These are phyloP conservation scores for Phytopythium sindhum DNA, from an alignment of 352 stramenopile species.

Conservation along the genomic window DNA sequence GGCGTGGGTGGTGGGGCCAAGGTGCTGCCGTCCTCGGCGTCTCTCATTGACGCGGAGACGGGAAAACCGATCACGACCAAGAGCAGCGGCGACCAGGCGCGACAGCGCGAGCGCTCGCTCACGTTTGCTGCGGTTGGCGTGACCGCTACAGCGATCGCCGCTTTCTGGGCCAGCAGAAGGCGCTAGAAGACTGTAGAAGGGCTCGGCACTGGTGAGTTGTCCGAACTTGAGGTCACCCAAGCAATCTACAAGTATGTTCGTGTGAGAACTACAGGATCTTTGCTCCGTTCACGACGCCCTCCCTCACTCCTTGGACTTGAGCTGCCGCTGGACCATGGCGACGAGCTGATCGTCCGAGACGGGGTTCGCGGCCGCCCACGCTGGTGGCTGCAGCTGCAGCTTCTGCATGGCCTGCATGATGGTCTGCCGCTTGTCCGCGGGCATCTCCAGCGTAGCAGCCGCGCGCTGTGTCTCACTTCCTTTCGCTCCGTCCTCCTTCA, in stretches of 20 bases:
- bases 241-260: background rate
- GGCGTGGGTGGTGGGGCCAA: slow-evolving; percentile 47
- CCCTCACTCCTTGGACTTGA: slow-evolving; percentile 9
- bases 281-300: too few species aligned
- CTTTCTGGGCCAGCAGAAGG: background rate
- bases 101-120: background rate
- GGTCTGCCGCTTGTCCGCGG: slow-evolving; percentile 23
- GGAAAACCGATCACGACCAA: slow-evolving; percentile 21
- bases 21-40: slow-evolving; percentile 30
- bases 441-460: slow-evolving; percentile 10
- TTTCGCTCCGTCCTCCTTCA: background rate
- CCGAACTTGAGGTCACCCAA: background rate
- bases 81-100: slow-evolving; percentile 2
- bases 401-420: slow-evolving; percentile 63
- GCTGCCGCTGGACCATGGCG: slow-evolving; percentile 40
- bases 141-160: background rate
- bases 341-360: slow-evolving; percentile 59
- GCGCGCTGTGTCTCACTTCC: slow-evolving; percentile 3
- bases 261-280: background rate
- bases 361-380: slow-evolving; percentile 31
- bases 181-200: background rate
- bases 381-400: slow-evolving; percentile 39
- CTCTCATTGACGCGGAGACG: slow-evolving; percentile 46
- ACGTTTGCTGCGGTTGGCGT: background rate
- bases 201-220: background rate